A percentile compares a stretch with the other conserved stretches of the same genome.
These are phyloP conservation scores for Pythium rhizo-oryzae DNA, from an alignment of 352 stramenopile species.

Conservation along the genomic window DNA sequence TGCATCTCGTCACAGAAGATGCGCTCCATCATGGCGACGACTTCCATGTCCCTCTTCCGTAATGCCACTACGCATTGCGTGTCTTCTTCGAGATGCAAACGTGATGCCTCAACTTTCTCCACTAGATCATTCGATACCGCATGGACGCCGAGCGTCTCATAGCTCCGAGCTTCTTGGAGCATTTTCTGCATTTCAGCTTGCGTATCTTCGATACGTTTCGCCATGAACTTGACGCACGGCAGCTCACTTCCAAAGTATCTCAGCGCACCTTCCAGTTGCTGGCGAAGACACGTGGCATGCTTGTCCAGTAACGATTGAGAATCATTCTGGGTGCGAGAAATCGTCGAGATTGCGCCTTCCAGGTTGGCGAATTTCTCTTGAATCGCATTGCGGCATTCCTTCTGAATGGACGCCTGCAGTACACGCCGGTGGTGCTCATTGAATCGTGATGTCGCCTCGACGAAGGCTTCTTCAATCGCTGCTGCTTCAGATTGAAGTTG, in stretches of 20 bases:
- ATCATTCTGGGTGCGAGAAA: conserved; percentile 42
- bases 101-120: conserved; percentile 41
- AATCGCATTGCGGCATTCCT: conserved; percentile 44
- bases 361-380: conserved; percentile 40
- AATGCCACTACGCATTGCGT: conserved; percentile 48
- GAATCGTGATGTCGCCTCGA: conserved; percentile 45
- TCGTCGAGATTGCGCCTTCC: conserved; percentile 37
- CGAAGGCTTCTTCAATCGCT: conserved; percentile 52
- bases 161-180: conserved; percentile 46
- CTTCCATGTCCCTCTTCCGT: conserved; percentile 50
- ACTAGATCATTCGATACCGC: conserved; percentile 56
- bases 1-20: conserved; percentile 28
- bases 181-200: conserved; percentile 43
- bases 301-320: conserved; percentile 51
- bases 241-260: conserved; percentile 79
- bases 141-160: conserved; percentile 55
- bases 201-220: conserved; percentile 55
- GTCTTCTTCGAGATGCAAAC: conserved; percentile 57
- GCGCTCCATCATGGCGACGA: conserved; percentile 37
- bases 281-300: conserved; percentile 43
- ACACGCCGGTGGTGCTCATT: conserved; percentile 54
- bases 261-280: conserved; percentile 69
- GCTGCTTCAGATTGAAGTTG: conserved; percentile 48
- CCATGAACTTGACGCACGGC: conserved; percentile 83
- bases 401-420: conserved; percentile 38